Evolutionary conservation across 1,284 basidiomycete species (phyloP).

Genomic region (Anthracocystis setariae): DNA sequence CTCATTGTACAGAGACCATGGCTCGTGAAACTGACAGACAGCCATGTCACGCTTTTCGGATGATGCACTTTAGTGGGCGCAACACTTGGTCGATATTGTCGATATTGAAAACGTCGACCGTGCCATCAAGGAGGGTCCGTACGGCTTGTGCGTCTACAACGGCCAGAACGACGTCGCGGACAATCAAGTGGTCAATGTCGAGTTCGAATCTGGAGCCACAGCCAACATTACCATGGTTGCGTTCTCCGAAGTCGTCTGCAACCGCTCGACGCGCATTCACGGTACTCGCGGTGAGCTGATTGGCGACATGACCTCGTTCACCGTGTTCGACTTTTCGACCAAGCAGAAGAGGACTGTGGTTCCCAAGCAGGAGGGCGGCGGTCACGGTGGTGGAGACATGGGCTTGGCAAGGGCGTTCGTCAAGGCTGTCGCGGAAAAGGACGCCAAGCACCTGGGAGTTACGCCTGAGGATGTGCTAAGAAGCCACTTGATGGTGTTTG

Average conservation of each 20-base stretch:
- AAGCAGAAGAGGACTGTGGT: constrained; percentile 29
- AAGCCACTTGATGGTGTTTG: constrained; percentile 41
- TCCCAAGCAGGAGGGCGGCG: constrained; percentile 31
- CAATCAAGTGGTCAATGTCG: constrained; percentile 45
- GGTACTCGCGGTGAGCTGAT: constrained; percentile 38
- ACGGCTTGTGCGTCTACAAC: constrained; percentile 40
- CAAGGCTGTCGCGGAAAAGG: constrained; percentile 37
- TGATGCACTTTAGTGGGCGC: constrained; percentile 31
- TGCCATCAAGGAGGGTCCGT: constrained; percentile 36
- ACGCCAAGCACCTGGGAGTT: constrained; percentile 29
- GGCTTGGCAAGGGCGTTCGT: constrained; percentile 39
- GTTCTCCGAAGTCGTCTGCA: constrained; percentile 38
- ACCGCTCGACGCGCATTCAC: constrained; percentile 36
- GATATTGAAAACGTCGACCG: constrained; percentile 35
- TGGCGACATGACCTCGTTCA: constrained; percentile 36
- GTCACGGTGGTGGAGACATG: constrained; percentile 38
- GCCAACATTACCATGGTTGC: constrained; percentile 41
- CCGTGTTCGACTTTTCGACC: constrained; percentile 38
- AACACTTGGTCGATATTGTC: constrained; percentile 28
- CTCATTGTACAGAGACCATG: too few species aligned
- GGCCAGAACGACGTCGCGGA: constrained; percentile 39
- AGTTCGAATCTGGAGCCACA: constrained; percentile 33
- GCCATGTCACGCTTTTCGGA: not conserved
- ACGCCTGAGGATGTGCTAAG: constrained; percentile 34
- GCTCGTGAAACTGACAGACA: constrained; percentile 1